Conservation (phyloP, 306 rosid species). For the Vicia faba region DNA sequence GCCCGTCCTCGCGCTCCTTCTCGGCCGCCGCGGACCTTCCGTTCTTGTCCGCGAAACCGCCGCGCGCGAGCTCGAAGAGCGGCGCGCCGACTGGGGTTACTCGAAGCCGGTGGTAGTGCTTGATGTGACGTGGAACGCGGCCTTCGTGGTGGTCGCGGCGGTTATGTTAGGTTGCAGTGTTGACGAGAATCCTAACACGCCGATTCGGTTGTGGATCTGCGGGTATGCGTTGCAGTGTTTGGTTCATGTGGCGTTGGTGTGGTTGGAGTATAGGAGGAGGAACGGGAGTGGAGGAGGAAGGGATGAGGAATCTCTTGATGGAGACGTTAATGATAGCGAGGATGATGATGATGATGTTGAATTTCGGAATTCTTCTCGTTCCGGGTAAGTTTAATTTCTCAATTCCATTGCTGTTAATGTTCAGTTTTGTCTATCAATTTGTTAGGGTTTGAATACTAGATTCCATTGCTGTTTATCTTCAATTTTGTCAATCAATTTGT, state of each 20-base stretch:
- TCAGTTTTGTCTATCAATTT: background rate
- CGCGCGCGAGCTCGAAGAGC: slow-evolving; percentile 83
- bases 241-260: slow-evolving; percentile 74
- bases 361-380: slow-evolving; percentile 36
- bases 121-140: slow-evolving; percentile 82
- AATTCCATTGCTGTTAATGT: background rate
- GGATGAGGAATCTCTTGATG: slow-evolving; percentile 2
- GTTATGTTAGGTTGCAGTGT: slow-evolving; percentile 57
- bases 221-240: slow-evolving; percentile 82
- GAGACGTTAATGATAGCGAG: slow-evolving; percentile 44
- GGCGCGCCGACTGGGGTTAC: slow-evolving; percentile 95
- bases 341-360: slow-evolving; percentile 44
- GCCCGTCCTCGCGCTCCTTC: slow-evolving; percentile 65
- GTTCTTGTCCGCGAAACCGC: slow-evolving; percentile 95
- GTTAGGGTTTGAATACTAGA: background rate
- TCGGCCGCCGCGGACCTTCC: slow-evolving; percentile 80
- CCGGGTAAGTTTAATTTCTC: slow-evolving; percentile 48
- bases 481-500: too few species aligned
- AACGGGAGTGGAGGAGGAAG: slow-evolving; percentile 31
- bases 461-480: background rate
- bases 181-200: slow-evolving; percentile 66
- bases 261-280: slow-evolving; percentile 69
- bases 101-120: slow-evolving; percentile 92
- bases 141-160: slow-evolving; percentile 68
- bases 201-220: slow-evolving; percentile 79